Base-by-base conservation (phyloP, 1,139 yeast genomes). In the Entelexis sorbosivorans region DNA sequence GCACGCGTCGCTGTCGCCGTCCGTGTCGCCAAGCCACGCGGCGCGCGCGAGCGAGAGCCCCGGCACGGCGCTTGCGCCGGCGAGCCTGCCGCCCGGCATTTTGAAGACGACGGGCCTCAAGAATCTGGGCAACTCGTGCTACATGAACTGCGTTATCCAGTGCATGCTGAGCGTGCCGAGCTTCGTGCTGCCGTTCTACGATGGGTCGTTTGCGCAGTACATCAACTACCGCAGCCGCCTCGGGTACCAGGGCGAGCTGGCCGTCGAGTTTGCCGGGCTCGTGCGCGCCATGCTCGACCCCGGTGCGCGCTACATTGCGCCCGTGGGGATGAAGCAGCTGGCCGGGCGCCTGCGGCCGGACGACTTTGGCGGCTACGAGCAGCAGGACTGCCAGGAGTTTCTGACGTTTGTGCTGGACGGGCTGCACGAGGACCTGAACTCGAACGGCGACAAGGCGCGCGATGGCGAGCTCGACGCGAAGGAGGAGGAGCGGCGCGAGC, bases 381-480 rank as follows among this genome's bases (percentile, higher is more conserved):
- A 91, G 66, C 98, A 91, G 64, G 98, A 91, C 66, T 86, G 95
- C 58, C 88, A 88, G 53, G 97, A 91, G 64, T 88, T 88, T 63
- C 72, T 91, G 57, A 86, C 84, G 50, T 88, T 87, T 61, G 63
- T 91, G 17, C 71, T 91, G 46, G 97, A 88, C 65, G 81, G 88
- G 0, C 68, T 91, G 33, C 97, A 91, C 64, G 95, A 87, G 63
- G 98, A 91, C 63, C 71, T 91, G 55, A 86, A 86, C 61, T 81
- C 80, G 59, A 77, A 78, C 67, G 81, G 81, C 17, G 74, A 72
- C 39, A 71, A 70, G 48, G 74, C 76, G 2, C 72, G 78, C 28
- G 63, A 73, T 60, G 81, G 73, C 59, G 78, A 73, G 48, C 71
- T 88, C 38, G 81, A 91, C 0, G 79, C 78, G 11, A 81, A 78